Evolutionary conservation across 441 rosid genomes (phyloP), one percentile per base, ranked within the genome.

Genomic region (Euphorbia schlechtendalii): DNA sequence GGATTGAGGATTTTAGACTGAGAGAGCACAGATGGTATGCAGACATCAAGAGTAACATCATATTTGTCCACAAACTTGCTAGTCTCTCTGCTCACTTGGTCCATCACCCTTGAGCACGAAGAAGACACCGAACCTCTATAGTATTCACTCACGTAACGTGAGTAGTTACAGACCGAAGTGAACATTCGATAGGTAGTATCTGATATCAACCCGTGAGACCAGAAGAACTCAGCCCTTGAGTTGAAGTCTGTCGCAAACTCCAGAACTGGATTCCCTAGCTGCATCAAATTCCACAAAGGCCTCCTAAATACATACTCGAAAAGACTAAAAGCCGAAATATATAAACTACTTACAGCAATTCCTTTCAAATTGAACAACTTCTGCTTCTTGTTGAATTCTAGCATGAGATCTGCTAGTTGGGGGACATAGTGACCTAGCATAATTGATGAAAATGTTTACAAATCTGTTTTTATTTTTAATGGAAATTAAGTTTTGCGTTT

Each of bases 41-140:
- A 94, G 59, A 94, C 96, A 66, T 94, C 99, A 14, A 94, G 96
- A 8, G 96, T 94, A 43, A 94, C 99, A 73, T 94, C 99, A 68
- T 94, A 94, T 66, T 91, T 90, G 74, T 94, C 96, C 2, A 94
- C 97, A 66, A 90, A 94, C 69, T 88, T 81, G 74, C 99, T 90
- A 1, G 96, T 94, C 81, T 94, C 99, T 61, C 71, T 82, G 55
- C 76, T 83, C 66, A 89, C 97, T 76, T 84, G 90, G 36, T 84
- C 77, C 90, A 89, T 87, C 71, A 94, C 99, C 79, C 76, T 84
- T 18, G 96, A 78, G 72, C 99, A 94, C 13, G 76, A 69, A 46
- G 92, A 80, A 72, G 97, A 89, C 76, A 94, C 80, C 22, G 82
- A 76, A 30, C 87, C 96, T 75, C 92, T 81, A 51, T 92, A 86